Evolutionary conservation across 371 early-diverging fungal genomes (phyloP), one percentile per base, ranked within the genome.

Genomic region (Haplosporangium sp.): DNA sequence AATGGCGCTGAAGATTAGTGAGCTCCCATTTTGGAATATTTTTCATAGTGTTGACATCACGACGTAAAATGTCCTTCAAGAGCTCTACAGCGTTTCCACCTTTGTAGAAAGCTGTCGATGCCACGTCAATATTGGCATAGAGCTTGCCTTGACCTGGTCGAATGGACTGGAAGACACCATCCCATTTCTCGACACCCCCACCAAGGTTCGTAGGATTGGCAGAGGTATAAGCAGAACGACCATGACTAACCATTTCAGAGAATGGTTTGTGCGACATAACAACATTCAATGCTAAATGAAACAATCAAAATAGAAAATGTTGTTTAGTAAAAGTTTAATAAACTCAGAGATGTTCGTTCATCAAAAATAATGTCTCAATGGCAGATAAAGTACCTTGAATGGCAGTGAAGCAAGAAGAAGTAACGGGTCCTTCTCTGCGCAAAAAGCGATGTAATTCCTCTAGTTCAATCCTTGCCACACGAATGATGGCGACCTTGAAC

Each of bases 161-260:
- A 39, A 95, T 77, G 48, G 91, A 88, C 72, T 93, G 92, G 67
- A 91, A 92, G 73, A 93, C 89, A 10, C 98, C 98, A 67, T 92
- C 91, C 96, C 96, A 96, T 11, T 94, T 87, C 82, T 95, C 95
- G 38, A 92, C 86, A 40, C 96, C 96, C 27, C 92, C 92, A 11
- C 89, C 91, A 53, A 90, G 87, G 4, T 84, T 53, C 39, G 82
- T 78, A 0, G 88, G 86, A 55, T 90, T 88, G 19, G 86, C 84
- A 42, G 91, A 87, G 9, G 91, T 92, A 77, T 88, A 96, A 82
- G 95, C 95, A 13, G 95, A 95, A 10, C 96, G 88, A 38, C 95
- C 95, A 50, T 92, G 86, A 39, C 91, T 92, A 3, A 90, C 87
- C 84, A 92, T 91, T 27, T 83, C 75, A 38, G 88, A 74, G 19